Evolutionary conservation across 768 basidiomycete species (phyloP).

Genomic region (Guyanaporus albipodus): DNA sequence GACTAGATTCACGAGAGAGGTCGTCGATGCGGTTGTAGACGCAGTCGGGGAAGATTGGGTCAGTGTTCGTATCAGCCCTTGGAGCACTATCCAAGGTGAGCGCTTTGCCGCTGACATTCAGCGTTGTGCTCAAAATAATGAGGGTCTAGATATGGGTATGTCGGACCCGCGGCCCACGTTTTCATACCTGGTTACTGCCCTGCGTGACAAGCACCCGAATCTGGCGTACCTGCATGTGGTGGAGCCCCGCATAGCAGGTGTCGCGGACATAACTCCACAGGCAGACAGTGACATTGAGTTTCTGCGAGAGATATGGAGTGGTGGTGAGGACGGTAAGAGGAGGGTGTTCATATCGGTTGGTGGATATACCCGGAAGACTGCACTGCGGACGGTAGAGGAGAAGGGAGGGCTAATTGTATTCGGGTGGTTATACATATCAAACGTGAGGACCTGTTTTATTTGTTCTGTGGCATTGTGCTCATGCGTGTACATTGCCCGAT

Average conservation of each 20-base stretch:
- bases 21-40: neutral
- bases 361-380: neutral
- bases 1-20: neutral
- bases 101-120: neutral
- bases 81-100: neutral
- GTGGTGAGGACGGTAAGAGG: neutral
- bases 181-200: constrained; percentile 40
- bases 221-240: constrained; percentile 51
- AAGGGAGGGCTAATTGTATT: neutral
- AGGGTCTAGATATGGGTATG: constrained; percentile 46
- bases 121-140: neutral
- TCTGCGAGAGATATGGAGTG: neutral
- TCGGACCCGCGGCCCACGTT: constrained; percentile 52
- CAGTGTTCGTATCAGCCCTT: neutral
- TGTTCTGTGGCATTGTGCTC: neutral
- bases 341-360: constrained; percentile 1
- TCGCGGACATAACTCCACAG: neutral
- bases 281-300: neutral
- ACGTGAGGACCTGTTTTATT: neutral
- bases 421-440: constrained; percentile 1
- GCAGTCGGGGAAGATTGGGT: neutral
- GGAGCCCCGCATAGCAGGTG: constrained; percentile 35
- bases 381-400: neutral
- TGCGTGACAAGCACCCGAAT: constrained; percentile 29
- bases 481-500: constrained; percentile 24